Evolutionary conservation across 495 filamentous ascomycete species (phyloP), one percentile per base, ranked within the genome.

Genomic region (Penicillium atrosanguineum): DNA sequence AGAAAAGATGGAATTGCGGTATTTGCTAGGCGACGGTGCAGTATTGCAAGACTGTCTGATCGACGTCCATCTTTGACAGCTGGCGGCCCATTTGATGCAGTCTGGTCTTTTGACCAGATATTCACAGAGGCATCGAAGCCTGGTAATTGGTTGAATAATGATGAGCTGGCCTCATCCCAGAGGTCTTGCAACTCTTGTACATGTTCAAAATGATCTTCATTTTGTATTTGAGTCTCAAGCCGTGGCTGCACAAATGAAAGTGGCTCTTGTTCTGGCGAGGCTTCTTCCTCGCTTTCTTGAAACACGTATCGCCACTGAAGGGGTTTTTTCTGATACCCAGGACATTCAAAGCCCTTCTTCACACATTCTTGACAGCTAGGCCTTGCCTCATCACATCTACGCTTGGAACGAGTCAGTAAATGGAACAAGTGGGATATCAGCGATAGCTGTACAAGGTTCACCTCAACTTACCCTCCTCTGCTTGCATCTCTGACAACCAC

Each of bases 251-350:
- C 31, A 34, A 15, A 14, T 14, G 31, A 14, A 34, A 34, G 8
- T 29, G 41, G 15, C 19, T 44, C 18, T 23, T 19, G 21, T 43
- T 25, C 15, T 34, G 23, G 16, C 37, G 42, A 36, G 14, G 39
- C 7, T 48, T 45, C 31, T 53, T 49, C 46, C 38, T 46, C 58
- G 29, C 26, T 40, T 8, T 59, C 59, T 38, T 62, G 53, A 36
- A 62, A 65, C 19, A 60, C 62, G 55, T 65, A 52, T 38, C 62
- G 59, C 62, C 62, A 65, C 34, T 65, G 46, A 11, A 65, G 52
- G 20, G 47, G 53, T 31, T 59, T 57, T 36, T 60, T 62, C 23
- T 62, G 55, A 44, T 65, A 65, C 3, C 62, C 62, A 11, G 62
- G 62, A 12, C 62, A 65, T 16, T 31, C 45, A 14, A 62, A 49